Base-by-base conservation (phyloP, 1,284 basidiomycete genomes). In the Pisolithus thermaeus region DNA sequence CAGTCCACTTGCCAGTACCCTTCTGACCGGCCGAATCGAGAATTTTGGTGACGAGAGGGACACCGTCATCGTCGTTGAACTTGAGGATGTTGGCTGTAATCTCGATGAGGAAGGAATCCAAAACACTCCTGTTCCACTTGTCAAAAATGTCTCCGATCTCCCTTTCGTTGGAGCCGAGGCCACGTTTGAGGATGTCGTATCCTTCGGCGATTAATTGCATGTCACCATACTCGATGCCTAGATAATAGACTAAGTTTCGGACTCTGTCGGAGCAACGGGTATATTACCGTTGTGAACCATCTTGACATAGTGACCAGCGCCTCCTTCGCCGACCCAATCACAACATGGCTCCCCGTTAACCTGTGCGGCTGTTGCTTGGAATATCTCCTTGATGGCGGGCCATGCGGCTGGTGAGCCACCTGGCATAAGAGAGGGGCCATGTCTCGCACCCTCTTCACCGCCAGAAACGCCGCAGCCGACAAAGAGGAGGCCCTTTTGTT, bases 1-100 rank as follows among this genome's bases (percentile, higher is more conserved):
- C 97, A 56, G 97, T 99, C 97, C 97, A 99, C 76, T 99, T 99
- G 55, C 97, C 97, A 59, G 97, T 99, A 70, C 97, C 97, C 78
- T 99, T 99, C 74, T 99, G 97, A 54, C 96, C 97, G 58, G 97
- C 97, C 66, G 89, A 70, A 72, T 97, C 95, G 58, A 97, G 81
- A 65, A 99, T 97, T 78, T 99, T 99, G 66, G 77, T 80, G 59
- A 99, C 84, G 59, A 99, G 82, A 52, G 93, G 90, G 64, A 74
- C 80, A 55, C 95, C 96, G 70, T 99, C 96, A 54, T 91, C 87
- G 69, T 99, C 97, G 70, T 97, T 95, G 83, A 90, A 97, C 66
- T 85, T 87, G 69, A 97, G 86, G 70, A 97, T 94, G 71, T 95
- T 90, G 61, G 90, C 81, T 56, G 95, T 97, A 73, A 99, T 98